Evolutionary conservation across 495 filamentous ascomycete genomes (phyloP), one percentile per base, ranked within the genome.

Genomic region (Penicillium dipodomyicola): DNA sequence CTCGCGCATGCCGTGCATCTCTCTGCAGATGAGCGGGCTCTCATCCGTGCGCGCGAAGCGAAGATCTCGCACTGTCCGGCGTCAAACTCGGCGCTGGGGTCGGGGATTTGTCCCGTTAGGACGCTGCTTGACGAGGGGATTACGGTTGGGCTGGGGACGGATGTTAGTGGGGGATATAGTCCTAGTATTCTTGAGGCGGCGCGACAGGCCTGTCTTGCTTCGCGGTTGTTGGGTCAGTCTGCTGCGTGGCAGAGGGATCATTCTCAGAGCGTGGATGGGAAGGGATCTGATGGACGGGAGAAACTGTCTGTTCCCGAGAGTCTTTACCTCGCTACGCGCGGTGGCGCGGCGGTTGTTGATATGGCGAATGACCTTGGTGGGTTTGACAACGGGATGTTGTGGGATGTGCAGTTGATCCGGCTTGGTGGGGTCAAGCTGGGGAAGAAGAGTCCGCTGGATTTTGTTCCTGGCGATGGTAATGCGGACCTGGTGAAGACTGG

Each of bases 1-100:
- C 81, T 98, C 14, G 94, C 92, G 19, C 94, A 98, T 71, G 89
- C 82, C 0, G 78, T 98, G 10, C 87, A 97, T 72, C 70, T 98
- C 11, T 77, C 78, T 0, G 73, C 80, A 1, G 71, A 68, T 0
- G 94, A 98, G 65, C 75, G 77, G 0, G 65, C 60, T 12, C 67
- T 95, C 10, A 81, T 97, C 42, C 80, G 77, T 14, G 44, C 61
- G 4, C 74, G 88, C 1, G 70, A 78, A 5, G 74, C 84, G 0
- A 90, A 87, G 65, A 78, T 98, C 40, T 79, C 80, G 37, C 94
- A 98, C 68, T 98, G 94, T 66, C 94, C 94, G 0, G 85, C 87
- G 3, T 88, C 84, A 46, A 98, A 98, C 71, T 84, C 84, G 1
- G 84, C 88, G 3, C 74, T 98, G 20, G 87, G 87, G 2, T 87